Conservation (phyloP, 2,329 filamentous ascomycete genomes). For the Aspergillus japonicus region DNA sequence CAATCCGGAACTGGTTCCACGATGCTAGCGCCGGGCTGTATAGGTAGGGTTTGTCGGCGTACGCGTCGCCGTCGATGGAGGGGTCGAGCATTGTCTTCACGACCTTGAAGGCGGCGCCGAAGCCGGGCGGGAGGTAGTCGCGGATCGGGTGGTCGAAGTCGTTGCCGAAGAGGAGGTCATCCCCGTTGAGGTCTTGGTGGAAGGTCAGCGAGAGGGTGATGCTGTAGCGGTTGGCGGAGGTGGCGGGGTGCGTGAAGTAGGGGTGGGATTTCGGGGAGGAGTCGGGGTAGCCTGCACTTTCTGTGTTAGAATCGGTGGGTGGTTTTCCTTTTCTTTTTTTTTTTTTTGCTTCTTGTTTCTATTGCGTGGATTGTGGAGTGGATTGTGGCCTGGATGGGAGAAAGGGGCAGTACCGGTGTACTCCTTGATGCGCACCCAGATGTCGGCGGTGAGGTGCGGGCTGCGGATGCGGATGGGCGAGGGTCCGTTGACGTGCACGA, state of each 20-base stretch:
- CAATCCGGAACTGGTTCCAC: slow-evolving; percentile 74
- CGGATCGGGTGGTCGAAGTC: slow-evolving; percentile 92
- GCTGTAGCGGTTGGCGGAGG: slow-evolving; percentile 77
- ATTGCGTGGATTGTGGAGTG: no score
- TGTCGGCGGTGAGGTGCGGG: slow-evolving; percentile 61
- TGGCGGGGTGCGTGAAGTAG: slow-evolving; percentile 73
- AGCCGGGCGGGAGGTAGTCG: slow-evolving; percentile 80
- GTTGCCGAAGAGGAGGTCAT: slow-evolving; percentile 86
- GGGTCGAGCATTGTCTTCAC: slow-evolving; percentile 92
- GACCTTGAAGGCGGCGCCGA: slow-evolving; percentile 77
- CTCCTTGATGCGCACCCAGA: slow-evolving; percentile 72
- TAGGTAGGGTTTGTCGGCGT: slow-evolving; percentile 80
- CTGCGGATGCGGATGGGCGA: slow-evolving; percentile 63
- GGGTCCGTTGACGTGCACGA: slow-evolving; percentile 72
- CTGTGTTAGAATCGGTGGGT: no score
- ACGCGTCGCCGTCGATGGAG: slow-evolving; percentile 83
- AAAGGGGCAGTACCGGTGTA: slow-evolving; percentile 45
- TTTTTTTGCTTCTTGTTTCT: no score
- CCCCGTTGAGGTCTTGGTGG: slow-evolving; percentile 63
- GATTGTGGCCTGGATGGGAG: no score
- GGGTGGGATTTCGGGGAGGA: no score
- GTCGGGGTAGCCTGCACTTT: no score
- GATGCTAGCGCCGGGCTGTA: slow-evolving; percentile 79
- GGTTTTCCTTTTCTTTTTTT: no score
- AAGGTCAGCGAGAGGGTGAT: slow-evolving; percentile 77